Base-by-base conservation (phyloP, 345 rosid genomes). In the Salix purpurea region DNA sequence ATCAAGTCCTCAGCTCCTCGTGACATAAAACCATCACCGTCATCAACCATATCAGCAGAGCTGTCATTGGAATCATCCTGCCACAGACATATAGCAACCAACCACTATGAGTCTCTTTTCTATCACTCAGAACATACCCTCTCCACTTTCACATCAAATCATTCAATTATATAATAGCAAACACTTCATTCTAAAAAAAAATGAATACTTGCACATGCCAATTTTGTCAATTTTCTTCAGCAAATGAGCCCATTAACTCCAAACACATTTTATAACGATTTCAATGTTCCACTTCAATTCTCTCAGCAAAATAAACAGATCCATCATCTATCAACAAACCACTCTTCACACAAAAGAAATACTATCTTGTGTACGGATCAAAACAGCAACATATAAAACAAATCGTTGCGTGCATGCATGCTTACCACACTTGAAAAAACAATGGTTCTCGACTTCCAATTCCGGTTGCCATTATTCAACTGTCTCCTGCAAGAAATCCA, bases 341-440 rank as follows among this genome's bases (percentile, higher is more conserved):
- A 46, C 52, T 46, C 52, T 46, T 15, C 5, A 46, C 52, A 14
- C 14, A 46, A 64, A 64, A 26, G 36, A 15, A 15, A 26, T 24
- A 64, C 18, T 19, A 66, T 30, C 44, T 56, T 40, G 62, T 40
- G 11, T 30, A 46, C 60, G 2, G 16, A 39, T 39, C 62, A 40
- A 40, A 16, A 28, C 8, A 30, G 60, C n/a, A 30, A 46, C 52
- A 14, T 46, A 46, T 46, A 46, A 13, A 46, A 44, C 18, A 14
- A 14, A 46, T 46, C 18, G 6, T 3, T 46, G 52, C 15, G 1
- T 46, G n/a, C 46, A 5, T 70, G 23, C 42, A 56, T 30, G 75
- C 74, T 81, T 67, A 81, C 87, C 74, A 10, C 67, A 73, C 50
- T 78, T 46, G 84, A 78, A 21, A 72, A 78, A 74, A 76, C 85